Percentiles rank a stretch among this genome's conserved stretches.
These are phyloP conservation scores for Candida andamanensis DNA, from an alignment of 805 yeast genomes.

Conservation along the genomic window DNA sequence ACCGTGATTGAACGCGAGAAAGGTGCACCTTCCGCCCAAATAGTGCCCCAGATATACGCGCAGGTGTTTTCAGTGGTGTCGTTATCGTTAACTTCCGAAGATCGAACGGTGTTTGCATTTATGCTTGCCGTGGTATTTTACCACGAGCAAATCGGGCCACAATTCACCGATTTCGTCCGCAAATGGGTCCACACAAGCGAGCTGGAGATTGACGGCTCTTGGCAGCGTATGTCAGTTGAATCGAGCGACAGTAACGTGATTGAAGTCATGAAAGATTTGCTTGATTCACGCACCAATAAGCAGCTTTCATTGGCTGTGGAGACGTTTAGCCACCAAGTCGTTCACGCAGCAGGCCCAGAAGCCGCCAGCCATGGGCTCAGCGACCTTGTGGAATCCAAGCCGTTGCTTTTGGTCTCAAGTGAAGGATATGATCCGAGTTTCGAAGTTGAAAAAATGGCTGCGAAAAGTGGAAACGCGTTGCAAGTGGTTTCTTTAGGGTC, in stretches of 20 bases:
- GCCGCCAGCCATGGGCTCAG: slow-evolving; percentile 10
- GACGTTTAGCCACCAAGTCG: too few relatives aligned
- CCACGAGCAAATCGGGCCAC: slow-evolving; percentile 18
- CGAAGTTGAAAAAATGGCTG: slow-evolving; percentile 45
- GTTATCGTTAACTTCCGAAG: slow-evolving; percentile 41
- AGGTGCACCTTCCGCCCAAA: slow-evolving; percentile 12
- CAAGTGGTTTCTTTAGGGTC: slow-evolving; percentile 69
- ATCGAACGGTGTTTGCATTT: slow-evolving; percentile 42
- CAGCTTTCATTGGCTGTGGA: too few relatives aligned
- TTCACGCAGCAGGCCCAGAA: neutral
- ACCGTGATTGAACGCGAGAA: neutral
- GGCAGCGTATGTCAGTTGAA: slow-evolving; percentile 1
- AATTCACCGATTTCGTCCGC: slow-evolving; percentile 11
- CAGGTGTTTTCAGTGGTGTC: slow-evolving; percentile 44
- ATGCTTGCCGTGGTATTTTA: slow-evolving; percentile 27
- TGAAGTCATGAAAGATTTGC: slow-evolving; percentile 1
- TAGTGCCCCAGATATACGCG: slow-evolving; percentile 38
- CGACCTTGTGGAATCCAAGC: slow-evolving; percentile 17
- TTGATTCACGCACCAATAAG: slow-evolving; percentile 4
- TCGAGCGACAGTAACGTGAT: neutral
- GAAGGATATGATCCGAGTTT: slow-evolving; percentile 65
- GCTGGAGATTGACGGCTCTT: neutral
- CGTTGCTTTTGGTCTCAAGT: slow-evolving; percentile 52
- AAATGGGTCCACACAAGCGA: neutral
- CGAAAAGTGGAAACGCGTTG: slow-evolving; percentile 19